Evolutionary conservation across 176 grass and related monocot genomes (phyloP), one percentile per base, ranked within the genome.

Genomic region (Tuctoria greenei): DNA sequence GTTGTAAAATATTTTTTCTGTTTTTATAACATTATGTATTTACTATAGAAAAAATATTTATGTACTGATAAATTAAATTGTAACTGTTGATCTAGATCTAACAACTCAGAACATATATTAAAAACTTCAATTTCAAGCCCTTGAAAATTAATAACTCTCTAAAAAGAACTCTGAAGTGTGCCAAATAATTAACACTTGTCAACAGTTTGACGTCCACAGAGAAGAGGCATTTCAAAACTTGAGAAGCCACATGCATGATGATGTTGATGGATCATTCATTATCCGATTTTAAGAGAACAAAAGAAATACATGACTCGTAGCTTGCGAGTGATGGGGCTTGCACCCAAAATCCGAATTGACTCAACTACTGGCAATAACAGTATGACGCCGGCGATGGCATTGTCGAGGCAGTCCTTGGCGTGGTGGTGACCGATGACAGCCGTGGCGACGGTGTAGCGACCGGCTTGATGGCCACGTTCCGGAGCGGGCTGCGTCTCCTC

Each of bases 391-490:
- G 85, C 43, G 85, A 87, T 4, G 85, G 74, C 80, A 79, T 68
- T n/a, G 80, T 67, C 4, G 85, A 87, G 20, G 44, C 20, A 8
- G 85, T 78, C 74, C 79, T 82, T 16, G 27, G 43, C 25, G 80
- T 87, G 7, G 25, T 46, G 15, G 77, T 75, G 20, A 24, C 61
- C 14, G 74, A 87, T 24, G 91, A 93, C 13, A 85, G 44, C 7
- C 86, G 70, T 10, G 95, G 91, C 9, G 91, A 67, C 16, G 89
- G 91, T 15, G 91, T 86, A 58, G 75, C 68, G 13, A 61, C 76
- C 59, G 84, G 90, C 42, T 93, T 90, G 39, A 89, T 66, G 8
- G 81, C 75, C 26, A 98, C 83, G 24, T 75, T 87, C 0, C 79
- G 81, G 0, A 94, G 67, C 4, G 81, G 84, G 88, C 91, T 88